These are phyloP conservation scores for Rhizopogon vesiculosus DNA, from an alignment of 768 basidiomycete genomes.

Conservation along the genomic window DNA sequence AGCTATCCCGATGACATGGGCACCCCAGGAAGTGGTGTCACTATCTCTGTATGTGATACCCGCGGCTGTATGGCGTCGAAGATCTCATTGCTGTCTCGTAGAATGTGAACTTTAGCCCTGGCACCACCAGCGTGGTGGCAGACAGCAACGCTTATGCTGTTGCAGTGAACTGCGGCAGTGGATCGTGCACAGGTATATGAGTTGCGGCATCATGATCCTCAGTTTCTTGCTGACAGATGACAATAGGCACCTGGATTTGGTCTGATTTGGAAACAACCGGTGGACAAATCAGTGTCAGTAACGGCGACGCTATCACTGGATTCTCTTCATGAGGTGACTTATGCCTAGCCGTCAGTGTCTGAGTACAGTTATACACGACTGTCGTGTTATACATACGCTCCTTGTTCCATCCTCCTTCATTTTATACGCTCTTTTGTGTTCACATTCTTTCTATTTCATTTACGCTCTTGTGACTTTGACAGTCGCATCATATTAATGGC, in stretches of 20 bases:
- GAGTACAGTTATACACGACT: neutral
- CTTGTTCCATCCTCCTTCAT: neutral
- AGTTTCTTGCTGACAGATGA: neutral
- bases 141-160: constrained; percentile 37
- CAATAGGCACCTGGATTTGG: constrained; percentile 49
- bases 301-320: constrained; percentile 22
- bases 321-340: constrained; percentile 19
- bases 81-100: constrained; percentile 15
- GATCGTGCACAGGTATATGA: constrained; percentile 43
- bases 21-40: constrained; percentile 52
- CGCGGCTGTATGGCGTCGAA: neutral
- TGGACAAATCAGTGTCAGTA: constrained; percentile 27
- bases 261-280: constrained; percentile 38
- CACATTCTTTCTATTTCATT: neutral
- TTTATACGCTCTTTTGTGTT: neutral
- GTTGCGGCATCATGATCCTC: neutral
- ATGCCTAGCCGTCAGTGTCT: too few species aligned
- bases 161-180: constrained; percentile 52
- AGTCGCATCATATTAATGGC: too few species aligned
- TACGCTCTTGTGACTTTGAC: neutral
- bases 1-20: constrained; percentile 53
- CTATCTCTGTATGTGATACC: constrained; percentile 44
- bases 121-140: constrained; percentile 40
- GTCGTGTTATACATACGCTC: neutral
- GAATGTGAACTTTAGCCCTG: constrained; percentile 44